These are phyloP conservation scores for Candida sonorensis DNA, from an alignment of 805 yeast species.

Conservation along the genomic window DNA sequence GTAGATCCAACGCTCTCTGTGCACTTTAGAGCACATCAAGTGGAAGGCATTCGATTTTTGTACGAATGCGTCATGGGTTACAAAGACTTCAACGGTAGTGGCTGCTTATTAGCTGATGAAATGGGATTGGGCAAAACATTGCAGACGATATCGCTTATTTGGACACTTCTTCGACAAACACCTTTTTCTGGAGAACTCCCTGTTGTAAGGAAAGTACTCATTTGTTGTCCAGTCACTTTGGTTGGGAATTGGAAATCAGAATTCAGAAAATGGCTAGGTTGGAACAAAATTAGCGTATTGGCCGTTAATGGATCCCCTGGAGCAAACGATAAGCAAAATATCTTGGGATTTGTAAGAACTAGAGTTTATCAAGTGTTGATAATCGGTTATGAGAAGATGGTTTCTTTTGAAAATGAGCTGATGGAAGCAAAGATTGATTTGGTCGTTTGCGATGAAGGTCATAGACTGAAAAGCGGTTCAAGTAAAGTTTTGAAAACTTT, in stretches of 20 bases:
- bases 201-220: conserved; percentile 50
- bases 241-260: conserved; percentile 85
- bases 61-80: conserved; percentile 79
- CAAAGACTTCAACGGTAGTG: conserved; percentile 42
- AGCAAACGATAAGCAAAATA: conserved; percentile 48
- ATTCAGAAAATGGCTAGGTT: conserved; percentile 81
- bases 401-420: conserved; percentile 46
- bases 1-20: conserved; percentile 53
- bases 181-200: conserved; percentile 36
- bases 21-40: conserved; percentile 74
- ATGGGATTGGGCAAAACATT: conserved; percentile 95
- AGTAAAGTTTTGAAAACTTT: conserved; percentile 68
- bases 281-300: conserved; percentile 57
- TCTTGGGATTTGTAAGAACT: conserved; percentile 56
- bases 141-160: conserved; percentile 74
- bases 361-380: conserved; percentile 77
- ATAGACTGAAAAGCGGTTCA: conserved; percentile 68
- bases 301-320: conserved; percentile 42
- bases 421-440: conserved; percentile 48
- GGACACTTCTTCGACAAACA: conserved; percentile 73
- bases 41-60: conserved; percentile 75
- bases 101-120: conserved; percentile 90
- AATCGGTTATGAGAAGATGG: conserved; percentile 80
- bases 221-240: conserved; percentile 89
- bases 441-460: conserved; percentile 93